phyloP scores from a whole-genome alignment of 2,329 filamentous ascomycete genomes.

The Phaeosphaeria sp. region DNA sequence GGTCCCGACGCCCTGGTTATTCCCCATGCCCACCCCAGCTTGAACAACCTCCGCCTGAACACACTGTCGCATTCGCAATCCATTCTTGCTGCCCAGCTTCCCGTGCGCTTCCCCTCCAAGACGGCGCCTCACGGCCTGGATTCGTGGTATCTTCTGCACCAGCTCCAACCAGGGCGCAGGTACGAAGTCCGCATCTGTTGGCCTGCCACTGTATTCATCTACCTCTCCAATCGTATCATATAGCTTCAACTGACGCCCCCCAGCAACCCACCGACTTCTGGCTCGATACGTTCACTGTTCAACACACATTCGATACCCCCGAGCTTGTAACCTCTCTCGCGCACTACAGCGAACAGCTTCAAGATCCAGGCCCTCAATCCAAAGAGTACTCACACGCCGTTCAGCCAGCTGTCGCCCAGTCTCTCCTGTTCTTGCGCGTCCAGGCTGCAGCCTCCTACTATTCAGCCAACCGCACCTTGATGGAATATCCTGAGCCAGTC shows the following conservation, averaged over 20 bases:
- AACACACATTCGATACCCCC: conserved; percentile 66
- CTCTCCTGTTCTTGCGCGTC: conserved; percentile 75
- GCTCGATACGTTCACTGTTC: conserved; percentile 69
- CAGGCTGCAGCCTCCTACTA: conserved; percentile 85
- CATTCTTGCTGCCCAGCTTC: conserved; percentile 68
- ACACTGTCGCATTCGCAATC: conserved; percentile 63
- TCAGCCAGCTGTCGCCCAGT: conserved; percentile 42
- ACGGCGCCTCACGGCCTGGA: conserved; percentile 62
- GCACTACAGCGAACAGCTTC: conserved; percentile 63
- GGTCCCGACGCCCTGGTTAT: conserved; percentile 67
- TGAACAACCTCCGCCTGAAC: conserved; percentile 68
- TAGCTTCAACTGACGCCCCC: conserved; percentile 20
- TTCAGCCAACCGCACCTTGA: conserved; percentile 74
- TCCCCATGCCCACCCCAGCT: conserved; percentile 61
- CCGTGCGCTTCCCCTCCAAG: conserved; percentile 70
- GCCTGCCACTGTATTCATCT: conserved; percentile 79
- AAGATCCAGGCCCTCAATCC: conserved; percentile 24
- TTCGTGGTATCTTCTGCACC: conserved; percentile 80
- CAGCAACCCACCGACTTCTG: conserved; percentile 87
- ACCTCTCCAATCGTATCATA: conserved; percentile 6
- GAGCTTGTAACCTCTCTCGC: conserved; percentile 70
- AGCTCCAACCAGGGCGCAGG: conserved; percentile 72
- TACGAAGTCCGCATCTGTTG: conserved; percentile 95
- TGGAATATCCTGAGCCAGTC: conserved; percentile 76
- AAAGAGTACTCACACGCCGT: not conserved